Evolutionary conservation across 805 yeast species (phyloP).

Genomic region (Suhomyces kilbournensis): DNA sequence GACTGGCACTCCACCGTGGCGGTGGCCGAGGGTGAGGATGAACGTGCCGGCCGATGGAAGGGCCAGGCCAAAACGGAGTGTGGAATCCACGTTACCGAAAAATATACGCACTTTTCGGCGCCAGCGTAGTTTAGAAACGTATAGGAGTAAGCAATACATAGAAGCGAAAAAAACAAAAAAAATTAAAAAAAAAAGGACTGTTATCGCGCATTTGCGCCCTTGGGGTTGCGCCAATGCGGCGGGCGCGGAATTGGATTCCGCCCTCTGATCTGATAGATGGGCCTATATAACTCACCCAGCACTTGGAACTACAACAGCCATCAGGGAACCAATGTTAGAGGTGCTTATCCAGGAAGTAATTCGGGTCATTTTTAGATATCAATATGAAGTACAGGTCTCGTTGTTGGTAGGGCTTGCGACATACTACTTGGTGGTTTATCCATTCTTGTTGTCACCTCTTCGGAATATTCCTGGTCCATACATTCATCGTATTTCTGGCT

Average conservation of each 20-base stretch:
- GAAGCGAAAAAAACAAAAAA: no score
- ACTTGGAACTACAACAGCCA: background rate
- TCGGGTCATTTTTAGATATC: background rate
- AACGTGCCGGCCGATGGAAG: constrained; percentile 96
- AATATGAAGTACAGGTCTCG: background rate
- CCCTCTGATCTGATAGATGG: background rate
- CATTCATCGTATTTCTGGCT: constrained; percentile 43
- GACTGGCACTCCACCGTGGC: constrained; percentile 95
- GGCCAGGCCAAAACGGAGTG: constrained; percentile 92
- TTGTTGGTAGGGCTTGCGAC: background rate
- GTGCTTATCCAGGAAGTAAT: background rate
- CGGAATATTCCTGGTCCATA: constrained; percentile 58
- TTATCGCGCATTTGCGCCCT: no score
- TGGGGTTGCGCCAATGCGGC: background rate
- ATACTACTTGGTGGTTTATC: constrained; percentile 41
- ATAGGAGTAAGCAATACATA: background rate
- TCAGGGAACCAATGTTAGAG: background rate
- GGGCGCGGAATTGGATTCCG: background rate
- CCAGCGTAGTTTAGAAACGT: background rate
- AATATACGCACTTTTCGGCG: constrained; percentile 60
- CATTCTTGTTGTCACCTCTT: constrained; percentile 49
- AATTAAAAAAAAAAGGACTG: no score
- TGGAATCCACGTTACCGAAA: constrained; percentile 83
- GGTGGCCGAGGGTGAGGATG: constrained; percentile 88
- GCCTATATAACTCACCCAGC: background rate